Evolutionary conservation across 805 yeast species (phyloP), one percentile per base, ranked within the genome.

Genomic region (Starmerella gropengiesseri): DNA sequence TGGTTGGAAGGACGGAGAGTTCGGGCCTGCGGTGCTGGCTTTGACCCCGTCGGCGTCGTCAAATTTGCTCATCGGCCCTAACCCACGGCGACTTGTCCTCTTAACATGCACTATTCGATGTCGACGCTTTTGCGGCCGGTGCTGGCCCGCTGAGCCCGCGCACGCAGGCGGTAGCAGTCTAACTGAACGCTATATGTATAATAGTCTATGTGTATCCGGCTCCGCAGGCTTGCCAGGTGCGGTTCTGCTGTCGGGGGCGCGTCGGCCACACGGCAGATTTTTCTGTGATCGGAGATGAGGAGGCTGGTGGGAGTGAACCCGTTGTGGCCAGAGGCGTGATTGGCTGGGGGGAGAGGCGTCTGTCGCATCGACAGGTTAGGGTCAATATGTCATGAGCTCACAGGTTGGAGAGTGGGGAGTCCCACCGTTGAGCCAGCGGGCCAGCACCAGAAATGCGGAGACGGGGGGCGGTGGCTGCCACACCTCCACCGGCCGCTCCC

Each of bases 1-100:
- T 44, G 45, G 27, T 35, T 41, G 51, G 47, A 19, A 47, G 26
- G 52, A 49, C 40, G 50, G 42, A 39, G 42, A 49, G 52, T 41
- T 30, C 29, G 16, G 19, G 14, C 18, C 12, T n/a, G 22, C 26
- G 27, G 40, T 30, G 21, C 37, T 23, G 30, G 51, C 41, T 49
- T 49, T 47, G 51, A 49, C 52, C 52, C 52, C 52, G 34, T 31
- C 14, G 38, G 26, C 31, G 36, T 30, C 27, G 39, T 39, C 39
- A 49, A 47, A 43, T 43, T 42, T 46, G 38, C 40, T 36, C 37
- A n/a, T 18, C 23, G 20, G 40, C 51, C 52, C 52, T 49, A 37
- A 44, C 52, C 52, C 43, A 23, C 3, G 4, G 13, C 8, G 29
- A 38, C 37, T 23, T 45, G 26, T 36, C 48, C 48, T 41, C 48